A percentile compares a stretch with the other conserved stretches of the same genome.
phyloP scores from a whole-genome alignment of 768 basidiomycete species.

The Suillus variegatus region DNA sequence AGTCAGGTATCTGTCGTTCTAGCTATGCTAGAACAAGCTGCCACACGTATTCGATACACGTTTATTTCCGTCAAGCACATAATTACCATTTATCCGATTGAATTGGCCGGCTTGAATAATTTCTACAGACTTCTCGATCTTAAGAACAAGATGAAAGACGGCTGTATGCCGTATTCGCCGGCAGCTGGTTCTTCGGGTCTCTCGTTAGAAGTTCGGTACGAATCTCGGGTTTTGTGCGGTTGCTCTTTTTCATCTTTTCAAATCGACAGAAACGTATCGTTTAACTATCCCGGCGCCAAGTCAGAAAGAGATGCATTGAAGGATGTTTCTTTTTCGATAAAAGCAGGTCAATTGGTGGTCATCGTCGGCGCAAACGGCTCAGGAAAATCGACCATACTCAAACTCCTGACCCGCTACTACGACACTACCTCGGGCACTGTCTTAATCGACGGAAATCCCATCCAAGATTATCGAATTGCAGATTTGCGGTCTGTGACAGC shows the following conservation, averaged over 20 bases:
- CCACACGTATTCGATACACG: constrained; percentile 23
- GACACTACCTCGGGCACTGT: constrained; percentile 39
- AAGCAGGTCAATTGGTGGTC: constrained; percentile 34
- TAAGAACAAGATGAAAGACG: constrained; percentile 28
- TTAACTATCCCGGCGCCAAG: constrained; percentile 50
- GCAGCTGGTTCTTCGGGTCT: constrained; percentile 16
- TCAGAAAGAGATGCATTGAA: constrained; percentile 23
- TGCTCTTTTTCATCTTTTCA: neutral
- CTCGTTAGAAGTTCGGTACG: constrained; percentile 22
- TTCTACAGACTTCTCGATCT: constrained; percentile 24
- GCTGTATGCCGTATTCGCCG: constrained; percentile 25
- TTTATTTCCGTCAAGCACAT: constrained; percentile 11
- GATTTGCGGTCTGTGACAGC: constrained; percentile 41
- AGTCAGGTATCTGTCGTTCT: constrained; percentile 30
- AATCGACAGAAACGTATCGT: constrained; percentile 47
- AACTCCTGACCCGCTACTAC: constrained; percentile 39
- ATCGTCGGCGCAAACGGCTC: constrained; percentile 38
- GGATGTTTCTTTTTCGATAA: constrained; percentile 30
- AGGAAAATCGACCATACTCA: constrained; percentile 40
- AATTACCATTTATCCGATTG: constrained; percentile 11
- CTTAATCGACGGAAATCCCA: constrained; percentile 36
- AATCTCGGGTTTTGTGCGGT: neutral
- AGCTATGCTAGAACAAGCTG: constrained; percentile 31
- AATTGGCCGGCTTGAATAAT: constrained; percentile 21
- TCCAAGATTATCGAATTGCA: constrained; percentile 32